These are phyloP conservation scores for Cairneyella variabilis DNA, from an alignment of 495 filamentous ascomycete genomes.

Conservation along the genomic window DNA sequence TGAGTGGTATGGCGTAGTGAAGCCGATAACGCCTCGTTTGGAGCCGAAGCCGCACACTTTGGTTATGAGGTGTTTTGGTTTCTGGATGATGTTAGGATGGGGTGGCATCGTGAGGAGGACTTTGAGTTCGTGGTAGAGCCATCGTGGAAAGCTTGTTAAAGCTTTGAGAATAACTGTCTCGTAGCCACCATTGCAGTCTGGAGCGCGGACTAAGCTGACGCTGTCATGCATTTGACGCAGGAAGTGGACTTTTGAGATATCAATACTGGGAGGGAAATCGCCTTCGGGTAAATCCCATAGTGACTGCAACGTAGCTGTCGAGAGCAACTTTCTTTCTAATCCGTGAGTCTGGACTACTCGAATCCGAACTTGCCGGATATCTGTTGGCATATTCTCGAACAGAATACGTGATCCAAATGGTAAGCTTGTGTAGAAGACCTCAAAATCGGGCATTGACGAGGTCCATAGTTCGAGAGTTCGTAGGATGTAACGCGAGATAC, in stretches of 20 bases:
- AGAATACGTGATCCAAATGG: slow-evolving; percentile 17
- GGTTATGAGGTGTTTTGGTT: slow-evolving; percentile 28
- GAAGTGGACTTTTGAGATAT: slow-evolving; percentile 8
- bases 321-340: slow-evolving; percentile 7
- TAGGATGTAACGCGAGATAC: slow-evolving; percentile 11
- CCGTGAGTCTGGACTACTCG: slow-evolving; percentile 5
- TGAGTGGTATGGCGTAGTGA: slow-evolving; percentile 28
- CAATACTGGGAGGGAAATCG: not conserved
- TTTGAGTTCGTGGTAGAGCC: slow-evolving; percentile 39
- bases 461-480: slow-evolving; percentile 10
- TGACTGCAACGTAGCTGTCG: not conserved
- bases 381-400: slow-evolving; percentile 3
- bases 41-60: slow-evolving; percentile 31
- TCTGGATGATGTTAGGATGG: slow-evolving; percentile 26
- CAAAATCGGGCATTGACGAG: not conserved
- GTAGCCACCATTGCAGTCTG: not conserved
- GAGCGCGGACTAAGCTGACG: slow-evolving; percentile 6
- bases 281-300: not conserved
- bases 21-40: slow-evolving; percentile 29
- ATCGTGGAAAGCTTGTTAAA: slow-evolving; percentile 22
- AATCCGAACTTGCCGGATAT: slow-evolving; percentile 8
- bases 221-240: slow-evolving; percentile 8
- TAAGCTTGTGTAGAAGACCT: not conserved
- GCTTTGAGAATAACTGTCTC: slow-evolving; percentile 21
- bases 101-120: slow-evolving; percentile 26